Evolutionary conservation across 345 rosid species (phyloP).

Genomic region (Abelmoschus esculentus): DNA sequence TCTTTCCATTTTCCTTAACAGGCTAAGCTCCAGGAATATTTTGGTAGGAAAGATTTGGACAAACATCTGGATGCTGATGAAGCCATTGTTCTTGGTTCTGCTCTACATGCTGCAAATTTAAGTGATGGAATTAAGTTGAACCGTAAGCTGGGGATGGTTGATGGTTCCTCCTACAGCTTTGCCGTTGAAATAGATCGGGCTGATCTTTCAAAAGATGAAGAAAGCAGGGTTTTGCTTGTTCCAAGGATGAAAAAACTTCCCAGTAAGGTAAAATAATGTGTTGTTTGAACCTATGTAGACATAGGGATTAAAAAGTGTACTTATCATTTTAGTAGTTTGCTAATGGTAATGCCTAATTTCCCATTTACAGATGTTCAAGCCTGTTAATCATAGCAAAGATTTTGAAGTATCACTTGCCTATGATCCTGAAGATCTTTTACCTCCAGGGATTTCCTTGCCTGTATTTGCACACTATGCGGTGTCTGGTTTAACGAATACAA

Average conservation of each 20-base stretch:
- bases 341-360: slow-evolving; percentile 15
- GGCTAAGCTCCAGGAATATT: slow-evolving; percentile 89
- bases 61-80: slow-evolving; percentile 99
- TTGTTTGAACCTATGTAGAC: not conserved
- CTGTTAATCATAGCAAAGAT: slow-evolving; percentile 70
- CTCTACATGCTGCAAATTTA: slow-evolving; percentile 91
- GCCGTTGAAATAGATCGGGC: slow-evolving; percentile 71
- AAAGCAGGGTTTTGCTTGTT: slow-evolving; percentile 62
- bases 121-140: slow-evolving; percentile 98
- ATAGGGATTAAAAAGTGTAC: not conserved
- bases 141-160: slow-evolving; percentile 89
- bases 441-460: slow-evolving; percentile 62
- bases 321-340: slow-evolving; percentile 13
- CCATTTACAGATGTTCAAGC: slow-evolving; percentile 71
- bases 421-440: slow-evolving; percentile 65
- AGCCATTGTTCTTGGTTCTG: slow-evolving; percentile 88
- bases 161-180: slow-evolving; percentile 83
- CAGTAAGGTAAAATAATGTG: slow-evolving; percentile 58
- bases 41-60: slow-evolving; percentile 83
- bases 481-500: slow-evolving; percentile 67
- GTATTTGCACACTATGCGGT: slow-evolving; percentile 77
- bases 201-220: slow-evolving; percentile 61
- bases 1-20: slow-evolving; percentile 25
- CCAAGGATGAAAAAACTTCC: slow-evolving; percentile 95
- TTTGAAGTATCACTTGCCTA: slow-evolving; percentile 86